These are phyloP conservation scores for Cladosporium sp. DNA, from an alignment of 2,329 filamentous ascomycete genomes.

Conservation along the genomic window DNA sequence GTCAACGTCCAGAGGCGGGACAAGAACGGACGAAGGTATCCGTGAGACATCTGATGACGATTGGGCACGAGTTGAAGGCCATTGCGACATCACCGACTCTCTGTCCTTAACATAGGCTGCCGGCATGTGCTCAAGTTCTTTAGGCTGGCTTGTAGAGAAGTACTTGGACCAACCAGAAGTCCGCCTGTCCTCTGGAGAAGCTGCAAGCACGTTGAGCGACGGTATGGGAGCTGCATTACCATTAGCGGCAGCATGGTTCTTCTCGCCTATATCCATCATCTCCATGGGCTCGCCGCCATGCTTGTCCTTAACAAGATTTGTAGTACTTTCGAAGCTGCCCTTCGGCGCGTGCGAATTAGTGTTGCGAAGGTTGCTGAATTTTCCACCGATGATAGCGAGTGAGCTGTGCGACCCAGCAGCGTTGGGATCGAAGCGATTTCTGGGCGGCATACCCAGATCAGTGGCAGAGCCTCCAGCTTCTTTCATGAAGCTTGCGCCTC, in stretches of 20 bases:
- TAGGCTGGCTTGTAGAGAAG: slow-evolving; percentile 34
- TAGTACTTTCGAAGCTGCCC: slow-evolving; percentile 56
- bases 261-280: slow-evolving; percentile 41
- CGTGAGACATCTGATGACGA: slow-evolving; percentile 18
- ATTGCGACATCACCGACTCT: slow-evolving; percentile 41
- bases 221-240: slow-evolving; percentile 18
- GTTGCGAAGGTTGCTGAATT: slow-evolving; percentile 48
- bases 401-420: slow-evolving; percentile 32
- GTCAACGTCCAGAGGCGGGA: slow-evolving; percentile 63
- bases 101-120: slow-evolving; percentile 32
- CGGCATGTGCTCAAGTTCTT: slow-evolving; percentile 29
- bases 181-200: slow-evolving; percentile 28
- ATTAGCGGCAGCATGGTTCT: slow-evolving; percentile 16
- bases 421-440: slow-evolving; percentile 11
- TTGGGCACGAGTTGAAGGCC: neutral
- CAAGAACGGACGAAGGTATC: slow-evolving; percentile 57
- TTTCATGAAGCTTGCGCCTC: slow-evolving; percentile 50
- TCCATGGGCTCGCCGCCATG: slow-evolving; percentile 39
- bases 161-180: slow-evolving; percentile 51
- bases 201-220: slow-evolving; percentile 33
- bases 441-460: slow-evolving; percentile 22
- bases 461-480: slow-evolving; percentile 43
- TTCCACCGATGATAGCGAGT: slow-evolving; percentile 52
- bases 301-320: slow-evolving; percentile 57
- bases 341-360: slow-evolving; percentile 33